Percentiles rank a stretch among this genome's conserved stretches.
Conservation (phyloP, 306 rosid species). For the Vigna trinervia region DNA sequence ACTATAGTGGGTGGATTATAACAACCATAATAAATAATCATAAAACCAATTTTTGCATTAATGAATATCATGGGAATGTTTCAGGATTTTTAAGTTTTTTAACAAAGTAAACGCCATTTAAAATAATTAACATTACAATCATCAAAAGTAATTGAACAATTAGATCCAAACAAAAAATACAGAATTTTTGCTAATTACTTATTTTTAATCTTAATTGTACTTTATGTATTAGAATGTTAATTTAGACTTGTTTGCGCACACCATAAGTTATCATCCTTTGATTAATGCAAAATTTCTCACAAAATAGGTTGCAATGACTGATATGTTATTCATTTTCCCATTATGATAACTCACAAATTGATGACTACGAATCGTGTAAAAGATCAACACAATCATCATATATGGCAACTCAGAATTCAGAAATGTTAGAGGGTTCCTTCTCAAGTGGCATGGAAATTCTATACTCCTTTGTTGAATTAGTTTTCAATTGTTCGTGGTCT, state of each 20-base stretch:
- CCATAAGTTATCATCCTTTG: background rate
- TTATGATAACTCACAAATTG: background rate
- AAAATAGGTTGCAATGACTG: background rate
- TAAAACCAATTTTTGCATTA: too few relatives aligned
- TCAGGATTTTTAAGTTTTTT: background rate
- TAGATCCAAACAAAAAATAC: background rate
- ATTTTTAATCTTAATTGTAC: background rate
- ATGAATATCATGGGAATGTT: background rate
- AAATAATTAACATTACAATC: background rate
- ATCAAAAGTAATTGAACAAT: background rate
- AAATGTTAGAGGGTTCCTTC: background rate
- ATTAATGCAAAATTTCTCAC: background rate
- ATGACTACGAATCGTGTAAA: background rate
- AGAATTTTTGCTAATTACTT: background rate
- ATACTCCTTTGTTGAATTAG: background rate
- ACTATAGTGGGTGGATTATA: too few relatives aligned
- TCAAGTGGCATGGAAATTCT: background rate
- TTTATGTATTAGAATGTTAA: background rate
- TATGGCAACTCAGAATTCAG: background rate
- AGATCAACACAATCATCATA: background rate
- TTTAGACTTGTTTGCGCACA: background rate
- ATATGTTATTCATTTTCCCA: background rate
- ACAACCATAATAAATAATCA: too few relatives aligned
- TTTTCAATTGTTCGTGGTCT: background rate
- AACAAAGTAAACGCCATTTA: background rate